These are phyloP conservation scores for Myriosclerotinia duriaeana DNA, from an alignment of 2,329 filamentous ascomycete genomes.

Conservation along the genomic window DNA sequence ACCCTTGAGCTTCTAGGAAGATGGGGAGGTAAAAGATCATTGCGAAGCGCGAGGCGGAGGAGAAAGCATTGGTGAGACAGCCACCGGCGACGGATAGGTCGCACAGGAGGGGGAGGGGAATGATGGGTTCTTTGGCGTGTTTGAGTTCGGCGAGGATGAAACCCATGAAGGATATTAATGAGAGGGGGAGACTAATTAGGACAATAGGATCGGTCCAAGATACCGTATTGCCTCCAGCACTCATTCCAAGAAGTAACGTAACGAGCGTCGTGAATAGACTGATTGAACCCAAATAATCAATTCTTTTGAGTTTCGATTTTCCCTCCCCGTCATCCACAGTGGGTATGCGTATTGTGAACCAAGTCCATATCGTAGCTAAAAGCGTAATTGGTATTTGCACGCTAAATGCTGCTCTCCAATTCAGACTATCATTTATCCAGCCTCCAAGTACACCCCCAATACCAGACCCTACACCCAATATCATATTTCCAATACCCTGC, in stretches of 20 bases:
- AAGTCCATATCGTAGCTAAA: conserved; percentile 8
- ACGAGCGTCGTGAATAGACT: conserved; percentile 65
- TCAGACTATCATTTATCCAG: conserved; percentile 66
- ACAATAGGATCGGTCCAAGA: conserved; percentile 61
- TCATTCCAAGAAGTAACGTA: conserved; percentile 70
- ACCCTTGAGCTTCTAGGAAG: conserved; percentile 68
- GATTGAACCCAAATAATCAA: conserved; percentile 71
- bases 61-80: conserved; percentile 71
- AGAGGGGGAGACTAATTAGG: conserved; percentile 38
- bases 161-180: conserved; percentile 46
- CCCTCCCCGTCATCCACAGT: conserved; percentile 8
- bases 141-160: conserved; percentile 57
- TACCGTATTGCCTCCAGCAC: conserved; percentile 58
- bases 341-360: conserved; percentile 18
- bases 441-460: conserved; percentile 70
- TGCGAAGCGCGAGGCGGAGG: conserved; percentile 56
- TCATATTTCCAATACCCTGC: conserved; percentile 72
- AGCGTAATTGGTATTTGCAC: conserved; percentile 20
- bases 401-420: conserved; percentile 55
- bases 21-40: conserved; percentile 70
- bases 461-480: conserved; percentile 68
- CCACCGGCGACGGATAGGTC: conserved; percentile 63
- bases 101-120: conserved; percentile 62
- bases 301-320: conserved; percentile 47
- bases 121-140: conserved; percentile 52